These are phyloP conservation scores for Alternaria rosae DNA, from an alignment of 2,329 filamentous ascomycete species.

Conservation along the genomic window DNA sequence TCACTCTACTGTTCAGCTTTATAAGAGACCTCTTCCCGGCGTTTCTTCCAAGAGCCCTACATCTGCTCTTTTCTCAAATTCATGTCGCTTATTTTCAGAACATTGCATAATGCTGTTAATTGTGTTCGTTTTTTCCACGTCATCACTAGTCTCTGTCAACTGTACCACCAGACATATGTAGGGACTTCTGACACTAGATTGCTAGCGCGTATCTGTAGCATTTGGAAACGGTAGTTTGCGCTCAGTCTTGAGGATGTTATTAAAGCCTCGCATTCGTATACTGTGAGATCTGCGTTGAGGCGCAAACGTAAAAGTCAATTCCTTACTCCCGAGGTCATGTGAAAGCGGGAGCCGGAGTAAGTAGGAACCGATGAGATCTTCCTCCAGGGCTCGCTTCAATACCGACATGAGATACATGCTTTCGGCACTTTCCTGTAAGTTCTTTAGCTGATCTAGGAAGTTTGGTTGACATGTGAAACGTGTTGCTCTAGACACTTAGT, in stretches of 20 bases:
- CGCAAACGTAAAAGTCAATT: neutral
- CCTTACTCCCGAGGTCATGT: neutral
- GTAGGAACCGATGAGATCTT: neutral
- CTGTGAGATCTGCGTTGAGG: neutral
- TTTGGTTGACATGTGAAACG: neutral
- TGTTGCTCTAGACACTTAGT: neutral
- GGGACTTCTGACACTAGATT: neutral
- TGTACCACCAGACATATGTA: neutral
- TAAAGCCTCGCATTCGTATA: neutral
- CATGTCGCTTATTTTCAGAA: neutral
- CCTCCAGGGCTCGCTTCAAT: neutral
- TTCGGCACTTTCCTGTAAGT: neutral
- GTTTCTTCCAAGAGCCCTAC: no score
- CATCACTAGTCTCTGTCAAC: accelerated
- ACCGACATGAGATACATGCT: neutral
- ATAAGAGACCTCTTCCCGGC: no score
- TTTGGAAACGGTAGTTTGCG: neutral
- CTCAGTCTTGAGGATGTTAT: neutral
- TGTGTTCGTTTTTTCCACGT: neutral
- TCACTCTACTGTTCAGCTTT: no score
- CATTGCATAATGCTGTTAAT: neutral
- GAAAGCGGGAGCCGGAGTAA: neutral
- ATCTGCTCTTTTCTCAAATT: neutral
- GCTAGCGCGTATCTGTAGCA: neutral
- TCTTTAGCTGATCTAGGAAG: neutral